Evolutionary conservation across 225 moss, liverwort and hornwort species (phyloP).

Genomic region (Pseudoscleropodium purum): DNA sequence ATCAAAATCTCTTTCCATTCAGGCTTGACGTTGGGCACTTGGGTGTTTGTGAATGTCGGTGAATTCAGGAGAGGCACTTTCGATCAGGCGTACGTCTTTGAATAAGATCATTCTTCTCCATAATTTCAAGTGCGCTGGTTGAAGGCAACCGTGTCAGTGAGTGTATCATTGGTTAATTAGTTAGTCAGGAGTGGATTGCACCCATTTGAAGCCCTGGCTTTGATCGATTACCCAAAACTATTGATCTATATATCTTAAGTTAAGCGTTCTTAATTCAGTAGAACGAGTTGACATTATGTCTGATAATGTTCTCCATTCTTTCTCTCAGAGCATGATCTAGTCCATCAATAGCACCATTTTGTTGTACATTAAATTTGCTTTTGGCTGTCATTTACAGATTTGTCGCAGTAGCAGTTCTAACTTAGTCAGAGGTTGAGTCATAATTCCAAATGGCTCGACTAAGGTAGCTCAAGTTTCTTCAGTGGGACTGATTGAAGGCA

Average conservation of each 20-base stretch:
- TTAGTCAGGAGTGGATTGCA: not conserved
- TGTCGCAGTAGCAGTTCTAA: not conserved
- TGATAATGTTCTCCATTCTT: not conserved
- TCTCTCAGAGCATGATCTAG: not conserved
- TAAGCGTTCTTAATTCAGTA: not conserved
- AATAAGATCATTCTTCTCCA: not conserved
- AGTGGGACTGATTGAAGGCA: not conserved
- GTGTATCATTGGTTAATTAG: not conserved
- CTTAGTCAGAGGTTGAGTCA: not conserved
- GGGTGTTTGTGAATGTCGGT: not conserved
- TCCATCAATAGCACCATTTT: not conserved
- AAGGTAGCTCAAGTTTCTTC: not conserved
- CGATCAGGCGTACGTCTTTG: slow-evolving; percentile 40
- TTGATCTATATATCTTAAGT: not conserved
- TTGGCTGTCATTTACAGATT: not conserved
- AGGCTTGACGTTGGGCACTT: not conserved
- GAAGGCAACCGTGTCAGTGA: not conserved
- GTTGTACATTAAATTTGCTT: not conserved
- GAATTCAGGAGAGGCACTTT: slow-evolving; percentile 19
- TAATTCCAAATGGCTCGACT: not conserved
- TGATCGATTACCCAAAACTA: not conserved
- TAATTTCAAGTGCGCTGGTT: not conserved
- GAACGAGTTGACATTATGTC: not conserved
- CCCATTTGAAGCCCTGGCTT: not conserved
- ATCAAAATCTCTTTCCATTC: not conserved